Conservation (phyloP, 306 rosid species). For the Cucurbita argyrosperma region DNA sequence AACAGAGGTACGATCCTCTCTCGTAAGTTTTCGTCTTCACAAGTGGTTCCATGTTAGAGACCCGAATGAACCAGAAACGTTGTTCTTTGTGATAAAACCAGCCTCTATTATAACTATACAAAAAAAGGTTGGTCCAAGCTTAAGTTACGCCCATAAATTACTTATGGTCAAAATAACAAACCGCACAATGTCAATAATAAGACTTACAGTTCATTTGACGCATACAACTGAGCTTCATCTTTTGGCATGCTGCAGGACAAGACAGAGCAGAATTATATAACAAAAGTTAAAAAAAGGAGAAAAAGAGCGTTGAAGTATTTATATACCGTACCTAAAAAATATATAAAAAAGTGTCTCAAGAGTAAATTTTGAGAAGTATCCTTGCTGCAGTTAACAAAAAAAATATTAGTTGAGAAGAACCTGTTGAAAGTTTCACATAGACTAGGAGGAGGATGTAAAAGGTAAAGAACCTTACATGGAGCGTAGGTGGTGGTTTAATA, state of each 20-base stretch:
- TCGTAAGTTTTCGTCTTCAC: conserved; percentile 65
- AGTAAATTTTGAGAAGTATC: conserved; percentile 57
- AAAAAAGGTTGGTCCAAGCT: neutral
- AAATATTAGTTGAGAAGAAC: conserved; percentile 1
- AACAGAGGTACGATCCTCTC: conserved; percentile 80
- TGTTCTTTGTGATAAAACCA: conserved; percentile 92
- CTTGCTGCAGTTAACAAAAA: conserved; percentile 40
- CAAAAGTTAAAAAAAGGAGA: neutral
- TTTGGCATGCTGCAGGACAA: conserved; percentile 72
- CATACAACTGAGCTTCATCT: conserved; percentile 86
- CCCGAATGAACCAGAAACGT: conserved; percentile 55
- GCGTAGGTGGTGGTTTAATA: conserved; percentile 59
- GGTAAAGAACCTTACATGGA: conserved; percentile 40
- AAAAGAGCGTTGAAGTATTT: neutral
- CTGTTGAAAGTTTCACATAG: neutral
- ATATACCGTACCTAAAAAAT: conserved; percentile 66
- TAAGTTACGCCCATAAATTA: neutral
- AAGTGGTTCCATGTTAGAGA: conserved; percentile 65
- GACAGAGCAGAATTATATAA: neutral
- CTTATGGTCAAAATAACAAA: neutral
- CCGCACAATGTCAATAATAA: neutral
- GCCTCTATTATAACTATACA: conserved; percentile 48
- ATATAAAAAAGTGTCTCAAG: conserved; percentile 76
- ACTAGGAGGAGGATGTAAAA: neutral
- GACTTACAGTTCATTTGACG: conserved; percentile 84